Percentiles rank a stretch among this genome's conserved stretches.
Conservation (phyloP, 768 basidiomycete genomes). For the Tephrocybe sp. region DNA sequence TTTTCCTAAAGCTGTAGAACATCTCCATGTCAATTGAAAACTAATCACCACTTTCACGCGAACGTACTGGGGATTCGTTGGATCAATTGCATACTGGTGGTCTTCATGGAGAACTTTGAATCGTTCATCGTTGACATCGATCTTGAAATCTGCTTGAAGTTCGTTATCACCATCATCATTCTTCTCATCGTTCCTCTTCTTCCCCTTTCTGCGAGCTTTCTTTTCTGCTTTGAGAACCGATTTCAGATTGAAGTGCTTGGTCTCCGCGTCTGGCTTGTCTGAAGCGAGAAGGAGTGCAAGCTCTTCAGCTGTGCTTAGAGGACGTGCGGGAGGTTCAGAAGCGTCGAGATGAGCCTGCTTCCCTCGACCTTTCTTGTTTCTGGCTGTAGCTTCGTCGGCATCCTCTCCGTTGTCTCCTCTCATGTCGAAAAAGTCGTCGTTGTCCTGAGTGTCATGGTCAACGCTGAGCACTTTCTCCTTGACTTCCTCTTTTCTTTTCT, state of each 20-base stretch:
- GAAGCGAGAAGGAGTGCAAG: conserved; percentile 60
- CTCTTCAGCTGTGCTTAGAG: conserved; percentile 58
- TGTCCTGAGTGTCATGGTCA: conserved; percentile 19
- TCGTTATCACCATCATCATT: conserved; percentile 53
- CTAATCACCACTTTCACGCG: background rate
- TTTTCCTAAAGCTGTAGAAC: conserved; percentile 82
- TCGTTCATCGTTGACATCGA: conserved; percentile 84
- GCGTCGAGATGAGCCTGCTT: conserved; percentile 15
- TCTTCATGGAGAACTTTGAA: conserved; percentile 89
- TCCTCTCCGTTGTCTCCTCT: conserved; percentile 39
- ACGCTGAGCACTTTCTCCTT: conserved; percentile 35
- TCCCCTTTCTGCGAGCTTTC: conserved; percentile 41
- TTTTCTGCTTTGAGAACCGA: conserved; percentile 88
- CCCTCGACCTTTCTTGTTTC: conserved; percentile 13
- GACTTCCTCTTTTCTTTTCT: conserved; percentile 69
- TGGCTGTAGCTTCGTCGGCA: conserved; percentile 9
- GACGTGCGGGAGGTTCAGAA: conserved; percentile 22
- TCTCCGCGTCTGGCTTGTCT: conserved; percentile 50
- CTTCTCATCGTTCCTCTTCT: conserved; percentile 40
- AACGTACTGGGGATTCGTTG: conserved; percentile 89
- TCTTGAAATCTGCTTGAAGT: conserved; percentile 74
- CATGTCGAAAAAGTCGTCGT: conserved; percentile 80
- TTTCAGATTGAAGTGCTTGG: conserved; percentile 87
- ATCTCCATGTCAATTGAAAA: conserved; percentile 9
- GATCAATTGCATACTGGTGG: conserved; percentile 92